Evolutionary conservation across 768 basidiomycete genomes (phyloP).

Genomic region (Phlebiopsis gigantea): DNA sequence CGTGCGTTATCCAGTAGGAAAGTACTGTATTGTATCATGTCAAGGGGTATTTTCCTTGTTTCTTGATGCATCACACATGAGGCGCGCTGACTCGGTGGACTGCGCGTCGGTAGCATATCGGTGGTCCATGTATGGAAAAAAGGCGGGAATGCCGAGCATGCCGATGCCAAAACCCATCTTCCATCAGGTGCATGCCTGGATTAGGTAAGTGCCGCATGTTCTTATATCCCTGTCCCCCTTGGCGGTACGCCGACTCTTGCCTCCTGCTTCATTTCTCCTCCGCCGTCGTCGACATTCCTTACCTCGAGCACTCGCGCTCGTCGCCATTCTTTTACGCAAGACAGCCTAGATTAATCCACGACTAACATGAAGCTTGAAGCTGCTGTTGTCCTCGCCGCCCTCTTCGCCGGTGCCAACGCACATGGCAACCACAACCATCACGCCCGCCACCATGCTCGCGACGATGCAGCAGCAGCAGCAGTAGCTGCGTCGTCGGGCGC

Average conservation of each 20-base stretch:
- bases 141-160: neutral
- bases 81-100: neutral
- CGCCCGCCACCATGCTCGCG: constrained; percentile 8
- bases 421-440: constrained; percentile 9
- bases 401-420: constrained; percentile 12
- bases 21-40: too few relatives aligned
- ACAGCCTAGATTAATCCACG: constrained; percentile 8
- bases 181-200: constrained; percentile 3
- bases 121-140: neutral
- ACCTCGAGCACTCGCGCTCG: constrained; percentile 10
- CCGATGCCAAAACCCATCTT: neutral
- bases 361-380: constrained; percentile 25
- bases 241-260: neutral
- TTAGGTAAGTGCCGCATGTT: constrained; percentile 5
- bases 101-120: neutral
- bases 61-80: too few relatives aligned
- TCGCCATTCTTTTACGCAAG: constrained; percentile 10
- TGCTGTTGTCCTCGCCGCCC: constrained; percentile 19
- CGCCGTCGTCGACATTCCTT: constrained; percentile 10
- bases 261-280: constrained; percentile 8
- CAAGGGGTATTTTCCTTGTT: too few relatives aligned
- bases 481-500: constrained; percentile 11
- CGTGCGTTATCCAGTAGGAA: too few relatives aligned
- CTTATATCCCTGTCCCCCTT: neutral
- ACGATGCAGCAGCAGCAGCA: constrained; percentile 15